phyloP scores from a whole-genome alignment of 202 grass and related monocot species.

The Sporobolus alterniflorus region DNA sequence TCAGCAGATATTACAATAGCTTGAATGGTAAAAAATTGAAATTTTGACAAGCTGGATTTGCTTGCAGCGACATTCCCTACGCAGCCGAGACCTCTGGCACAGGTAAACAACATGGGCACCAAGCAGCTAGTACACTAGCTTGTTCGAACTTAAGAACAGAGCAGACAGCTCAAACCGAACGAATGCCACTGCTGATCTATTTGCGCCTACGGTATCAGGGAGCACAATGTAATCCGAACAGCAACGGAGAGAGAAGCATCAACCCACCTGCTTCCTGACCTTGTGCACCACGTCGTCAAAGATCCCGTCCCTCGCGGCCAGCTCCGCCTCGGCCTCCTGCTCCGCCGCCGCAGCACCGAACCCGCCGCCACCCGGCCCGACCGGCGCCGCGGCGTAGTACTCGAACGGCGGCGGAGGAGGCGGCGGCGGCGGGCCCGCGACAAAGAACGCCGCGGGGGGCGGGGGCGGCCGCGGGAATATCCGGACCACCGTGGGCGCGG shows the following conservation, averaged over 20 bases:
- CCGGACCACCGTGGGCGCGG: constrained; percentile 56
- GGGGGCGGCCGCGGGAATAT: constrained; percentile 64
- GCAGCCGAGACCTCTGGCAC: neutral
- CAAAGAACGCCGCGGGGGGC: constrained; percentile 63
- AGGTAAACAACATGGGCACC: neutral
- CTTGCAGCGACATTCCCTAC: neutral
- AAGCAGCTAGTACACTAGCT: neutral
- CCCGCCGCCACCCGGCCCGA: constrained; percentile 13
- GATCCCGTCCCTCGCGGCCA: constrained; percentile 54
- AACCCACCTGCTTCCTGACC: constrained; percentile 89
- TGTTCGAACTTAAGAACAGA: neutral
- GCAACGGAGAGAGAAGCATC: neutral
- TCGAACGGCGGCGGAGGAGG: constrained; percentile 64
- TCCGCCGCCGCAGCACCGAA: constrained; percentile 49
- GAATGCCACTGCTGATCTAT: constrained; percentile 14
- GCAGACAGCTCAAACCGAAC: neutral
- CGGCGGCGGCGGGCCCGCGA: constrained; percentile 48
- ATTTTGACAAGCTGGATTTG: neutral
- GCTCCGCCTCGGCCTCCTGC: constrained; percentile 44
- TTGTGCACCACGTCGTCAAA: constrained; percentile 82
- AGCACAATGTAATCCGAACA: neutral
- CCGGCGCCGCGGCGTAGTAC: constrained; percentile 48
- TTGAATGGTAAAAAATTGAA: neutral
- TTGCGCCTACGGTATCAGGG: constrained; percentile 22
- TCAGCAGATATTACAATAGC: neutral